Conservation (phyloP, 345 rosid genomes). For the Hypericum androsaemum region DNA sequence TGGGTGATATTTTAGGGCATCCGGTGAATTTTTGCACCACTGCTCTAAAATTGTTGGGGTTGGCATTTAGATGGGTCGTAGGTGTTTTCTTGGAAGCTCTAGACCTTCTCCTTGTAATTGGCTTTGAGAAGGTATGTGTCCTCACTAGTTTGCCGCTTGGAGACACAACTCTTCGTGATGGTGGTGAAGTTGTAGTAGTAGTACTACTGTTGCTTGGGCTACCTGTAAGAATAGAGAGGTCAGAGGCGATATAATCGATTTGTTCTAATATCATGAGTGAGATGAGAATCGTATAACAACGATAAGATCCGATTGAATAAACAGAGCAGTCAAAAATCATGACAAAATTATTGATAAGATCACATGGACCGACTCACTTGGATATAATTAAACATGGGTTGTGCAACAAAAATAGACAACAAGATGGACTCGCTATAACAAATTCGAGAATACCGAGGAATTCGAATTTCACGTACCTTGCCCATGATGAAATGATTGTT, state of each 20-base stretch:
- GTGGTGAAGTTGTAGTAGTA: conserved; percentile 2
- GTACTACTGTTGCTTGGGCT: conserved; percentile 7
- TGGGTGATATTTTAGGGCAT: conserved; percentile 19
- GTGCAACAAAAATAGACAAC: too few relatives aligned
- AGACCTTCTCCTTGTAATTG: conserved; percentile 28
- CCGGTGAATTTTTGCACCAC: conserved; percentile 64
- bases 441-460: conserved; percentile 19
- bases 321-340: too few relatives aligned
- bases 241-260: too few relatives aligned
- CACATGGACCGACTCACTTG: too few relatives aligned
- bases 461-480: background rate
- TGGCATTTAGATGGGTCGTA: conserved; percentile 46
- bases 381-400: too few relatives aligned
- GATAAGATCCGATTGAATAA: too few relatives aligned
- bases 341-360: too few relatives aligned
- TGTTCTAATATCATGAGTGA: too few relatives aligned
- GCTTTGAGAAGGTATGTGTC: conserved; percentile 12
- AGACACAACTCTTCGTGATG: too few relatives aligned
- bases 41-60: conserved; percentile 44
- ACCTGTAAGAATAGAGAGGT: conserved; percentile 4
- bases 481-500: conserved; percentile 15
- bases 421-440: background rate
- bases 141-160: background rate
- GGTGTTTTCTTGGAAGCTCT: conserved; percentile 46
- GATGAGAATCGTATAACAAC: too few relatives aligned